These are phyloP conservation scores for Pichia rugopelliculosa DNA, from an alignment of 805 yeast species.

Conservation along the genomic window DNA sequence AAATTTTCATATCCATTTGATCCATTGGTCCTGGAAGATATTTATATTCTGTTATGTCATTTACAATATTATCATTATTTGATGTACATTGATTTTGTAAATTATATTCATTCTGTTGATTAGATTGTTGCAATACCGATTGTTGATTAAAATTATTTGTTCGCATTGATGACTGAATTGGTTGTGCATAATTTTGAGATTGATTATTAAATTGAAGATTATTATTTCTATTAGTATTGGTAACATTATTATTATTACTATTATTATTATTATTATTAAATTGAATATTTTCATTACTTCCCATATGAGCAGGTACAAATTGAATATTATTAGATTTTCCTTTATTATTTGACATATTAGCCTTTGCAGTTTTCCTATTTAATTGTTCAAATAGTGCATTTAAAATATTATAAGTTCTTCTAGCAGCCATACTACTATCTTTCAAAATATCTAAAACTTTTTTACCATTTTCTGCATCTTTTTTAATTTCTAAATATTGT, in stretches of 20 bases:
- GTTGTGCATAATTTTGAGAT: neutral
- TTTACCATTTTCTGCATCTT: constrained; percentile 79
- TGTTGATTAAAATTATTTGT: neutral
- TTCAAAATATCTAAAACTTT: constrained; percentile 63
- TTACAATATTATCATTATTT: neutral
- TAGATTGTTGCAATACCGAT: neutral
- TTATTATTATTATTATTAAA: neutral
- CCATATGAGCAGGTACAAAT: constrained; percentile 25
- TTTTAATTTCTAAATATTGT: constrained; percentile 51
- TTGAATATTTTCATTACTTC: constrained; percentile 7
- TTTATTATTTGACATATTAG: constrained; percentile 12
- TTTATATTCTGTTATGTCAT: constrained; percentile 16
- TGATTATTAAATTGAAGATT: neutral
- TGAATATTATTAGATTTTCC: neutral
- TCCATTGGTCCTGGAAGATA: constrained; percentile 82
- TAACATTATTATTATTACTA: neutral
- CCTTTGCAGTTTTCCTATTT: constrained; percentile 60
- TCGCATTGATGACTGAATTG: neutral
- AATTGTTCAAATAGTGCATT: constrained; percentile 75
- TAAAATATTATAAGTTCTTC: constrained; percentile 70
- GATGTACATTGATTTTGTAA: neutral
- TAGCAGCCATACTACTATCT: constrained; percentile 69
- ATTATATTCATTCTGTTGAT: neutral
- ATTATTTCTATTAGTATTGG: constrained; percentile 13
- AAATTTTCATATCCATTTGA: constrained; percentile 73